Evolutionary conservation across 805 yeast genomes (phyloP).

Genomic region (Lachancea mirantina): DNA sequence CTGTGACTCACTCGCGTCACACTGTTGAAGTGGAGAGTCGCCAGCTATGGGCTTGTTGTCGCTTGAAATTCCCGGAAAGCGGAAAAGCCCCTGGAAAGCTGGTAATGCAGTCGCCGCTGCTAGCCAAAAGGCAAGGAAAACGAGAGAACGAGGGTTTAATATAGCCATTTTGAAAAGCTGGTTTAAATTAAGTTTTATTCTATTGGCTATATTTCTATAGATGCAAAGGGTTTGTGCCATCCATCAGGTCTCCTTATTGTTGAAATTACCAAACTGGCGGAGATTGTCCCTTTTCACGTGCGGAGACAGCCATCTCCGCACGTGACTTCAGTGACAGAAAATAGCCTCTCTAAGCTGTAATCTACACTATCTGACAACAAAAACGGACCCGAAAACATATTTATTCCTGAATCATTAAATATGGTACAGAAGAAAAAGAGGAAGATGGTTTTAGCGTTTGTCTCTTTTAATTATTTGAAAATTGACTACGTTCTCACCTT

Average conservation of each 20-base stretch:
- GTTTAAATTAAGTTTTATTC: neutral
- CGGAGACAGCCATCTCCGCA: too few species aligned
- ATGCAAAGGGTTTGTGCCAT: conserved; percentile 32
- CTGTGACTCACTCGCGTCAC: conserved; percentile 63
- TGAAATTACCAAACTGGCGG: conserved; percentile 61
- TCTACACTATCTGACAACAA: too few species aligned
- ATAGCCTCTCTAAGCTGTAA: too few species aligned
- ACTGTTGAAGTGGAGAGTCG: conserved; percentile 72
- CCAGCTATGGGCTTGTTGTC: conserved; percentile 72
- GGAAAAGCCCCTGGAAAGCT: conserved; percentile 4
- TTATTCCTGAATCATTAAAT: too few species aligned
- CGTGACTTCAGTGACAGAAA: too few species aligned
- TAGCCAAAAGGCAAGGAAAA: conserved; percentile 3
- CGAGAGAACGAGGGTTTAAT: conserved; percentile 1
- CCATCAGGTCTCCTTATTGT: conserved; percentile 24
- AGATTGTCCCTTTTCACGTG: too few species aligned
- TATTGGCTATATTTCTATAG: conserved; percentile 5
- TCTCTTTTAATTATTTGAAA: too few species aligned
- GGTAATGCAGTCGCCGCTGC: conserved; percentile 7
- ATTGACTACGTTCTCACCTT: too few species aligned
- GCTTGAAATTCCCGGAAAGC: conserved; percentile 15
- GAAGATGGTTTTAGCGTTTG: too few species aligned
- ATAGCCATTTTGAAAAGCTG: neutral
- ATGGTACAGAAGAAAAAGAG: too few species aligned
- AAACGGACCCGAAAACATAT: too few species aligned